These are phyloP conservation scores for Grosmannia huntii DNA, from an alignment of 2,329 filamentous ascomycete species.

Conservation along the genomic window DNA sequence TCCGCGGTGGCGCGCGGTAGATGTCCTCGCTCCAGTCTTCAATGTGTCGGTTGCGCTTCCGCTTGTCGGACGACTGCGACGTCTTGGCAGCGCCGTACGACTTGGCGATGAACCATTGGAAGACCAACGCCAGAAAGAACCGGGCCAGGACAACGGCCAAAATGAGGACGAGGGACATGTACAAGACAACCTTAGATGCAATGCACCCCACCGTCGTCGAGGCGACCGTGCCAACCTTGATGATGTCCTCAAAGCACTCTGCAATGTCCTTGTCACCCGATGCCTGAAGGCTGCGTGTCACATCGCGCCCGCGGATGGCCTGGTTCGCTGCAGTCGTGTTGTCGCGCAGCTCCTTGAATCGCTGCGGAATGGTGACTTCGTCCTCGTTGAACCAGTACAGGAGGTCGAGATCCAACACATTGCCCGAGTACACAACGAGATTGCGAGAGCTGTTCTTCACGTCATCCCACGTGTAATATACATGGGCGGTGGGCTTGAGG, in stretches of 20 bases:
- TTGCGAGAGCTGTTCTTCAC: constrained; percentile 81
- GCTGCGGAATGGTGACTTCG: constrained; percentile 61
- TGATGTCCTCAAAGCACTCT: constrained; percentile 81
- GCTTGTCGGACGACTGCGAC: constrained; percentile 66
- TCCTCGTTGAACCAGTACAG: constrained; percentile 79
- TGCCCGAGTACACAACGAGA: constrained; percentile 85
- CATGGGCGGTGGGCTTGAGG: constrained; percentile 61
- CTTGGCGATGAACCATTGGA: constrained; percentile 91
- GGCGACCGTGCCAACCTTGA: constrained; percentile 91
- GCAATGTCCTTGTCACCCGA: constrained; percentile 67
- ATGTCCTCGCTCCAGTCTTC: constrained; percentile 98
- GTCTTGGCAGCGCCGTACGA: constrained; percentile 78
- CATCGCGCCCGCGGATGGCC: constrained; percentile 67
- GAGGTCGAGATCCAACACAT: constrained; percentile 80
- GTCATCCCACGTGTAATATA: constrained; percentile 94
- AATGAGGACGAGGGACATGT: constrained; percentile 85
- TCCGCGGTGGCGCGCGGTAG: constrained; percentile 74
- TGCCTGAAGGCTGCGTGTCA: constrained; percentile 78
- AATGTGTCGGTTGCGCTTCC: constrained; percentile 82
- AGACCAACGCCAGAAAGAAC: constrained; percentile 78
- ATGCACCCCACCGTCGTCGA: constrained; percentile 96
- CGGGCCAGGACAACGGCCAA: constrained; percentile 75
- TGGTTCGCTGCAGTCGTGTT: constrained; percentile 46
- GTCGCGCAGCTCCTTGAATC: constrained; percentile 69
- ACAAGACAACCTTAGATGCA: constrained; percentile 91